Evolutionary conservation across 306 rosid genomes (phyloP).

Genomic region (Trifolium fragiferum): DNA sequence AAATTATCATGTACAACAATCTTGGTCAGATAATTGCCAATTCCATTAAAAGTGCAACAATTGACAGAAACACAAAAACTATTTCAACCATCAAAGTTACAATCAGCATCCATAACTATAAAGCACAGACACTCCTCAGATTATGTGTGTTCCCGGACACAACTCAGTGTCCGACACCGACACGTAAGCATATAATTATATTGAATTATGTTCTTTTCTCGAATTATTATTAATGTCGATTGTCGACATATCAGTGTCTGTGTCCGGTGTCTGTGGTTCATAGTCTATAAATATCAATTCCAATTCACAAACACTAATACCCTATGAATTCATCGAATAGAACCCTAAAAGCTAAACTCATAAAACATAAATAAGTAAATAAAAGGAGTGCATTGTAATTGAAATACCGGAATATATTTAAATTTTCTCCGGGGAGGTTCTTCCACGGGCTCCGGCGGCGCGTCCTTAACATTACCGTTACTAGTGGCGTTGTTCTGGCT

Average conservation of each 20-base stretch:
- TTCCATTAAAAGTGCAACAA: background rate
- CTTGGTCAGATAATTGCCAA: background rate
- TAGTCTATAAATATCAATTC: background rate
- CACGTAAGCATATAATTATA: too few species aligned
- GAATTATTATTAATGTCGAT: too few species aligned
- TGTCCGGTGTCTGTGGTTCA: too few species aligned
- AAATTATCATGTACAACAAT: background rate
- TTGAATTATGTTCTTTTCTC: too few species aligned
- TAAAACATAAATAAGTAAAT: background rate
- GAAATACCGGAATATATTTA: slow-evolving; percentile 88
- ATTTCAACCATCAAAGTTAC: background rate
- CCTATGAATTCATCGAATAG: slow-evolving; percentile 16
- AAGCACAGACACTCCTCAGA: too few species aligned
- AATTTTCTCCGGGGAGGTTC: slow-evolving; percentile 89
- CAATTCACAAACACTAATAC: slow-evolving; percentile 9
- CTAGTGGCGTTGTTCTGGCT: slow-evolving; percentile 56
- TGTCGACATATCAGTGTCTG: too few species aligned
- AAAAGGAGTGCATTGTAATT: background rate
- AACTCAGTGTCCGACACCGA: too few species aligned
- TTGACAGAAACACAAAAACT: slow-evolving; percentile 1
- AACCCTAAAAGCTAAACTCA: slow-evolving; percentile 37
- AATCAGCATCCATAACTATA: background rate
- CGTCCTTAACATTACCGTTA: slow-evolving; percentile 41
- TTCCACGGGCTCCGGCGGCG: slow-evolving; percentile 46
- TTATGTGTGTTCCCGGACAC: too few species aligned